These are phyloP conservation scores for Cnidoscolus chayamansa DNA, from an alignment of 441 rosid genomes.

Conservation along the genomic window DNA sequence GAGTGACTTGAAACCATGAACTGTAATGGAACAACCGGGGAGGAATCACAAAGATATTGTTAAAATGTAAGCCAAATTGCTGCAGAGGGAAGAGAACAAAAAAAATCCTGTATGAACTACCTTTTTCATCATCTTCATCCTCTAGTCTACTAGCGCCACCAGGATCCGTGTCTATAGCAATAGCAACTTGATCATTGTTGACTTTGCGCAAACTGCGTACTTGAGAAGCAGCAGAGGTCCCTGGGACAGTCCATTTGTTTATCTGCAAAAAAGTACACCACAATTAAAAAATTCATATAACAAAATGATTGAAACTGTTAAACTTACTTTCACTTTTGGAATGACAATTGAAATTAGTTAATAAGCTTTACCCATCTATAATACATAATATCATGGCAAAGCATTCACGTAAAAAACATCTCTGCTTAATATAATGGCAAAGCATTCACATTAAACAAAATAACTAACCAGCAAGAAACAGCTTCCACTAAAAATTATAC, in stretches of 20 bases:
- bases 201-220: constrained; percentile 88
- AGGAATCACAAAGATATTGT: constrained; percentile 9
- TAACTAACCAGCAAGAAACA: background rate
- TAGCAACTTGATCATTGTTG: constrained; percentile 89
- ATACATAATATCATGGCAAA: background rate
- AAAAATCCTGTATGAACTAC: constrained; percentile 33
- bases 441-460: background rate
- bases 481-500: background rate
- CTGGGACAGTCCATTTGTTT: constrained; percentile 71
- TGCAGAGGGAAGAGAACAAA: background rate
- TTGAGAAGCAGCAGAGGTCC: constrained; percentile 64
- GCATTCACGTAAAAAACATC: background rate
- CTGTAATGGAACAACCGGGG: constrained; percentile 29
- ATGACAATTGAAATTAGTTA: background rate
- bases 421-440: background rate
- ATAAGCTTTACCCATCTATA: background rate
- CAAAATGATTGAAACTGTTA: constrained; percentile 4
- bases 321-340: background rate
- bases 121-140: constrained; percentile 97
- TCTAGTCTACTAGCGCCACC: constrained; percentile 53
- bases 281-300: constrained; percentile 13
- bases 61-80: background rate
- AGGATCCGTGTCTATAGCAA: constrained; percentile 71
- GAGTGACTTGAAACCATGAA: constrained; percentile 97
- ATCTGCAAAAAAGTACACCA: constrained; percentile 47